Evolutionary conservation across 2,329 filamentous ascomycete species (phyloP).

Genomic region (Aspergillus sergii): DNA sequence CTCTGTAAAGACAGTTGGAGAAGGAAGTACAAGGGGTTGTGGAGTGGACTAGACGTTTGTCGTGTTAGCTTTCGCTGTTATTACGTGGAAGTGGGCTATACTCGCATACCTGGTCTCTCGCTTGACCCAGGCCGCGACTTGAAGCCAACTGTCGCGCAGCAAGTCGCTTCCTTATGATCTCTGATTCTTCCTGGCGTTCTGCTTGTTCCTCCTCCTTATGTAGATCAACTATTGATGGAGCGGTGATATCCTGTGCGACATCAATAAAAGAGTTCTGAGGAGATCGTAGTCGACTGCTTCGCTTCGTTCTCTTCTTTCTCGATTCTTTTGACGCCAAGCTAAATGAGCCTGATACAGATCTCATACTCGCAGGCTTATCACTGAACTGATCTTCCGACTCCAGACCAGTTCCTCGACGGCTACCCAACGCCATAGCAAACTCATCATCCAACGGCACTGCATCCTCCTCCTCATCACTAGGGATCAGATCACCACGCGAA

Average conservation of each 20-base stretch:
- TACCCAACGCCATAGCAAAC: conserved; percentile 75
- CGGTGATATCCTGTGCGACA: conserved; percentile 33
- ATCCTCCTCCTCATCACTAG: conserved; percentile 90
- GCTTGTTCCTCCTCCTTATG: conserved; percentile 60
- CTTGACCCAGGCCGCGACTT: conserved; percentile 52
- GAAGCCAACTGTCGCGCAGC: conserved; percentile 59
- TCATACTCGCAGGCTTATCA: conserved; percentile 54
- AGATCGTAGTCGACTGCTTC: conserved; percentile 31
- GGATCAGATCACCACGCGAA: conserved; percentile 86
- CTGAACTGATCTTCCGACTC: conserved; percentile 71
- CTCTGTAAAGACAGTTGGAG: conserved; percentile 11
- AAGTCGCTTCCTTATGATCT: conserved; percentile 55
- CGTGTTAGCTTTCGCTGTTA: conserved; percentile 7
- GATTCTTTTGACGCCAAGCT: conserved; percentile 52
- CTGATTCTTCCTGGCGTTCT: conserved; percentile 58
- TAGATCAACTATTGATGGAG: conserved; percentile 57
- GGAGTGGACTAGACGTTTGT: conserved; percentile 14
- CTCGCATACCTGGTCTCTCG: conserved; percentile 32
- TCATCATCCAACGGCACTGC: conserved; percentile 92
- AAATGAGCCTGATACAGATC: conserved; percentile 50
- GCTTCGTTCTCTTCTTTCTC: conserved; percentile 33
- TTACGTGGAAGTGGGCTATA: not conserved
- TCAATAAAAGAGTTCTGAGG: conserved; percentile 28
- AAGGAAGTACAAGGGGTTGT: conserved; percentile 10
- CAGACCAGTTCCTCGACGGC: conserved; percentile 64